These are phyloP conservation scores for Phytophthora tentaculata DNA, from an alignment of 352 stramenopile genomes.

Conservation along the genomic window DNA sequence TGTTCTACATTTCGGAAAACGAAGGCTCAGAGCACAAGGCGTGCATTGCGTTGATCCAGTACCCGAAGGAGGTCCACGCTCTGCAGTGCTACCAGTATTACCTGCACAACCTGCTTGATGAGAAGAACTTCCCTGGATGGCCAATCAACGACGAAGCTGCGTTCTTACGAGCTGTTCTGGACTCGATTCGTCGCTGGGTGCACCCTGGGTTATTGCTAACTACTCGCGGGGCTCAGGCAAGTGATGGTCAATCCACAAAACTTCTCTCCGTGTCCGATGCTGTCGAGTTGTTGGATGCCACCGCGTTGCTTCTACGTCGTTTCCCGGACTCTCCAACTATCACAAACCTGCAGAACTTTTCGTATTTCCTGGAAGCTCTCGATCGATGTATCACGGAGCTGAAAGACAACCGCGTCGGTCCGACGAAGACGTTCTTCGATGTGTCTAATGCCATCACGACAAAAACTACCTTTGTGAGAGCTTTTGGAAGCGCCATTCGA, in stretches of 20 bases:
- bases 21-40: conserved; percentile 79
- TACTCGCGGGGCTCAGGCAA: conserved; percentile 44
- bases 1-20: conserved; percentile 78
- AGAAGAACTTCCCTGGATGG: conserved; percentile 89
- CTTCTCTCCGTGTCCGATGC: conserved; percentile 73
- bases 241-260: conserved; percentile 61
- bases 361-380: conserved; percentile 72
- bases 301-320: conserved; percentile 68
- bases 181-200: conserved; percentile 81
- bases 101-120: conserved; percentile 85
- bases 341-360: conserved; percentile 69
- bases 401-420: conserved; percentile 53
- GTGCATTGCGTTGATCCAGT: conserved; percentile 81
- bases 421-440: conserved; percentile 48
- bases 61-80: conserved; percentile 84
- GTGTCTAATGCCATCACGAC: conserved; percentile 64
- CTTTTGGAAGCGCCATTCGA: conserved; percentile 75
- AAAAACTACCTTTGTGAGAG: conserved; percentile 68
- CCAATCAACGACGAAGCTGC: conserved; percentile 84
- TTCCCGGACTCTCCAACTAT: conserved; percentile 75
- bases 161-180: conserved; percentile 75
- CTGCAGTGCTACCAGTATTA: conserved; percentile 91
- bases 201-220: conserved; percentile 63
- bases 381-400: conserved; percentile 86
- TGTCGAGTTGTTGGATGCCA: conserved; percentile 77